phyloP scores from a whole-genome alignment of 2,329 filamentous ascomycete species.

The Penicillium sp. region DNA sequence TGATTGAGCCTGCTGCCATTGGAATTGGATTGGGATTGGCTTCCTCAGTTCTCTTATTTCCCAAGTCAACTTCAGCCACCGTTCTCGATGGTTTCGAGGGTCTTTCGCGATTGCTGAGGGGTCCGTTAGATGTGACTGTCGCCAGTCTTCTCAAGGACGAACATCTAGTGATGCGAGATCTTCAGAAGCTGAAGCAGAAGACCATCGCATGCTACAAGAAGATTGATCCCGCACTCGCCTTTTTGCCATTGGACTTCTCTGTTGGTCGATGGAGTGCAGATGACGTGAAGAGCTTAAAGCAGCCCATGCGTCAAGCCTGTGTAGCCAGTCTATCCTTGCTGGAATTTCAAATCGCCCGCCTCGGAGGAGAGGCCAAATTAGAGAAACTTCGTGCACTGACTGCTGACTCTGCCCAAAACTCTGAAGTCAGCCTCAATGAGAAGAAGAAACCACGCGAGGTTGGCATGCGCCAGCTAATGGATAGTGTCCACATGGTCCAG shows the following conservation, averaged over 20 bases:
- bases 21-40: slow-evolving; percentile 47
- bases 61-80: slow-evolving; percentile 49
- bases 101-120: slow-evolving; percentile 28
- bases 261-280: slow-evolving; percentile 47
- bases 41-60: slow-evolving; percentile 49
- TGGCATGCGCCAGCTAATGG: slow-evolving; percentile 32
- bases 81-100: slow-evolving; percentile 37
- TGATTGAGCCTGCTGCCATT: slow-evolving; percentile 49
- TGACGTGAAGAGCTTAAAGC: slow-evolving; percentile 42
- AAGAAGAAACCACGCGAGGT: slow-evolving; percentile 22
- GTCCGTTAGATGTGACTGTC: slow-evolving; percentile 32
- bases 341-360: slow-evolving; percentile 44
- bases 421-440: slow-evolving; percentile 9
- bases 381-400: slow-evolving; percentile 16
- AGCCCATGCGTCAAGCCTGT: slow-evolving; percentile 37
- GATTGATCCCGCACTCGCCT: slow-evolving; percentile 42
- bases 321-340: slow-evolving; percentile 38
- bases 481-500: slow-evolving; percentile 36
- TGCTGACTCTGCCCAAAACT: not conserved
- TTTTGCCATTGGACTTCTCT: slow-evolving; percentile 50
- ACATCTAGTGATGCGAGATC: slow-evolving; percentile 15
- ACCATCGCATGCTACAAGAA: slow-evolving; percentile 40
- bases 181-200: slow-evolving; percentile 32
- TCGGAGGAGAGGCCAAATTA: slow-evolving; percentile 19
- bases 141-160: slow-evolving; percentile 16